A percentile compares a stretch with the other conserved stretches of the same genome.
Conservation (phyloP, 2,329 filamentous ascomycete genomes). For the Penicillium rolfsii region DNA sequence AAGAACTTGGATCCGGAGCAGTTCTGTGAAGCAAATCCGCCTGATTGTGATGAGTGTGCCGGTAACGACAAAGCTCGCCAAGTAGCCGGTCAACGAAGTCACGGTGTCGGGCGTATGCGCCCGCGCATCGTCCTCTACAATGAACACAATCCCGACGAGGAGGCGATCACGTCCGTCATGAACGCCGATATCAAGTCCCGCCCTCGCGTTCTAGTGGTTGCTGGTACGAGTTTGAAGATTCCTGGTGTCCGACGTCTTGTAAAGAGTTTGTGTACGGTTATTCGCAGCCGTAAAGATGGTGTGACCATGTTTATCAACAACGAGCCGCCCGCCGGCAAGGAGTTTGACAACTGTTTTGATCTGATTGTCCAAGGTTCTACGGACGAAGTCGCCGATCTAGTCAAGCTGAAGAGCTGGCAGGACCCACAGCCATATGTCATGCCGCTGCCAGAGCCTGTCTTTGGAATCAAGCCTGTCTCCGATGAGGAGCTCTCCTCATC, state of each 20-base stretch:
- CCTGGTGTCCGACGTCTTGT: conserved; percentile 88
- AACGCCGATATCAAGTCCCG: conserved; percentile 80
- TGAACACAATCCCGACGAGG: conserved; percentile 93
- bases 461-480: conserved; percentile 11
- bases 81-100: conserved; percentile 81
- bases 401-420: conserved; percentile 63
- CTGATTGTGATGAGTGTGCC: conserved; percentile 75
- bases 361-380: conserved; percentile 83
- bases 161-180: conserved; percentile 91
- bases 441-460: conserved; percentile 32
- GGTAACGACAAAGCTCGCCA: conserved; percentile 76
- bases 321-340: conserved; percentile 77
- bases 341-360: conserved; percentile 93
- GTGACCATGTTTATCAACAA: conserved; percentile 95
- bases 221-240: conserved; percentile 93
- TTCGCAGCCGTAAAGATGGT: conserved; percentile 75
- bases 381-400: conserved; percentile 80
- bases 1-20: conserved; percentile 74
- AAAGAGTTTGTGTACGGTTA: conserved; percentile 84
- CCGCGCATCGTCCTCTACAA: conserved; percentile 97
- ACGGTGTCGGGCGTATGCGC: conserved; percentile 85
- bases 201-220: conserved; percentile 90
- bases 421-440: conserved; percentile 47
- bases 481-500: conserved; percentile 43
- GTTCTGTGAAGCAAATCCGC: conserved; percentile 83